These are phyloP conservation scores for Lentinula lateritia DNA, from an alignment of 768 basidiomycete species.

Conservation along the genomic window DNA sequence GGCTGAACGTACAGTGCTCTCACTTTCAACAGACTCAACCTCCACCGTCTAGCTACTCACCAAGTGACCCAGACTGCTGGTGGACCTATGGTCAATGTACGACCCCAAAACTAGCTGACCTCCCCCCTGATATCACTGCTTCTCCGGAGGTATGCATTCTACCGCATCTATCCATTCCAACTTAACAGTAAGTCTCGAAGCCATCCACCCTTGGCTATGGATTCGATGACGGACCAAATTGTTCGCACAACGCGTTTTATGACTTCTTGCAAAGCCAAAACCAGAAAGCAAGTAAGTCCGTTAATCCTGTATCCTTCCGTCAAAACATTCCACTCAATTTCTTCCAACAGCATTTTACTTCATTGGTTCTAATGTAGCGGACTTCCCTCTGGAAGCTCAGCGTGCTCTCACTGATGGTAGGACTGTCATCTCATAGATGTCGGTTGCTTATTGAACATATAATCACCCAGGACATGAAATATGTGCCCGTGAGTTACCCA, in stretches of 20 bases:
- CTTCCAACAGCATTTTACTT: conserved; percentile 47
- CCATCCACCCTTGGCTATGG: conserved; percentile 47
- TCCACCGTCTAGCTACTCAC: neutral
- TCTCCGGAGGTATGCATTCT: conserved; percentile 38
- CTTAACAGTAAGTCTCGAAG: neutral
- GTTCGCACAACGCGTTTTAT: conserved; percentile 59
- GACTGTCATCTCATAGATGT: neutral
- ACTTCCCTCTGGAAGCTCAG: conserved; percentile 52
- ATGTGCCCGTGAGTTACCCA: conserved; percentile 45
- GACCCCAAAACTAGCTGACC: conserved; percentile 37
- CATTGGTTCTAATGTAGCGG: conserved; percentile 52
- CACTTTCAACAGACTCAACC: neutral
- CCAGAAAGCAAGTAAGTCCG: conserved; percentile 53
- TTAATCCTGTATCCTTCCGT: neutral
- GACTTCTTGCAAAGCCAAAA: conserved; percentile 44
- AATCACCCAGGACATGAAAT: conserved; percentile 39
- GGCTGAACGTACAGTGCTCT: neutral
- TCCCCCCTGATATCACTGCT: conserved; percentile 36
- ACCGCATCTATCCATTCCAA: neutral
- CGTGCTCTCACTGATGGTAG: conserved; percentile 41
- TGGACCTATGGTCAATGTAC: conserved; percentile 34
- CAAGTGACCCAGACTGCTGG: conserved; percentile 45
- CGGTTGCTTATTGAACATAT: neutral
- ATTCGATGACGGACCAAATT: conserved; percentile 65
- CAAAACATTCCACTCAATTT: neutral